Conservation (phyloP, 305 asterid genomes). For the Fraxinus nigra region DNA sequence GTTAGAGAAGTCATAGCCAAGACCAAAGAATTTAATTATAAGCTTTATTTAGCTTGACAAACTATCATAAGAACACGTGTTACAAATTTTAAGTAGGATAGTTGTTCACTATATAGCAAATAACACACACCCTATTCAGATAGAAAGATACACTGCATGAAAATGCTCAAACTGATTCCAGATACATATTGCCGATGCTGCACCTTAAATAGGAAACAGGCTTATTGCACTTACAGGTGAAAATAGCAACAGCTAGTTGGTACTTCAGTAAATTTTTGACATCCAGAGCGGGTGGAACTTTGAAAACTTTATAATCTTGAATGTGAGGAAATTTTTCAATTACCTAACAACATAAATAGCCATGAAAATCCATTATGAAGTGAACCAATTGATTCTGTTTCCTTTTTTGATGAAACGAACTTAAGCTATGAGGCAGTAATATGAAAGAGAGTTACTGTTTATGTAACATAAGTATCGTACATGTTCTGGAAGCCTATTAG, state of each 20-base stretch:
- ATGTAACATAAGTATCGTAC: constrained; percentile 37
- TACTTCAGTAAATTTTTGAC: constrained; percentile 51
- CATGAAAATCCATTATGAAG: constrained; percentile 6
- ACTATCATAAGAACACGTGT: background rate
- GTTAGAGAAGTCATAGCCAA: background rate
- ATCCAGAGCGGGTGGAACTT: constrained; percentile 54
- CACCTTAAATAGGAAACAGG: background rate
- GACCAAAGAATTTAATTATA: background rate
- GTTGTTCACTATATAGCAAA: constrained; percentile 7
- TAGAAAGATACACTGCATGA: background rate
- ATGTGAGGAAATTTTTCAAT: constrained; percentile 78
- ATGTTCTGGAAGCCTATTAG: constrained; percentile 54
- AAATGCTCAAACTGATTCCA: constrained; percentile 9
- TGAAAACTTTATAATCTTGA: constrained; percentile 51
- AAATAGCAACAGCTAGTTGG: constrained; percentile 74
- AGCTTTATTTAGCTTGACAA: background rate
- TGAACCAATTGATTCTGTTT: background rate
- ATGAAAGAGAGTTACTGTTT: background rate
- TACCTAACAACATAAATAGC: constrained; percentile 43
- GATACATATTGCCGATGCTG: constrained; percentile 12
- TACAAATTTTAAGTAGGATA: background rate
- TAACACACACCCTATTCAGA: background rate
- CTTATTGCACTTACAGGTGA: constrained; percentile 52
- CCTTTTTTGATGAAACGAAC: background rate
- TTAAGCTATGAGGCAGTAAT: constrained; percentile 16